These are phyloP conservation scores for Aspergillus pseudoglaucus DNA, from an alignment of 2,329 filamentous ascomycete genomes.

Conservation along the genomic window DNA sequence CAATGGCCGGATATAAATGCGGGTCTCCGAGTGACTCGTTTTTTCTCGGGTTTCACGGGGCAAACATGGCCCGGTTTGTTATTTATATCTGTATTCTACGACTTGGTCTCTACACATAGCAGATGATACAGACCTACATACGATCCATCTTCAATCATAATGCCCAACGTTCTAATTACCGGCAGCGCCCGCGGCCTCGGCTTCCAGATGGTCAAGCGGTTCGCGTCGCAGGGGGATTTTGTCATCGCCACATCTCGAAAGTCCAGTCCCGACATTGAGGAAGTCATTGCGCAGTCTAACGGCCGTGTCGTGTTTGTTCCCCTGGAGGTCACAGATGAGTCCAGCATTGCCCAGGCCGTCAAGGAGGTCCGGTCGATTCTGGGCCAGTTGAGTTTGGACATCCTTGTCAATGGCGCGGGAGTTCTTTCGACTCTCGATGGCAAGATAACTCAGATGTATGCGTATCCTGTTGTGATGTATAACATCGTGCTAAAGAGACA, in stretches of 20 bases:
- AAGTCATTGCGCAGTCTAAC: conserved; percentile 21
- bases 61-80: no score
- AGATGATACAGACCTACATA: background rate
- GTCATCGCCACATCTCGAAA: conserved; percentile 7
- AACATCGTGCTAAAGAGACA: background rate
- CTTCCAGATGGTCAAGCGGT: conserved; percentile 15
- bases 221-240: conserved; percentile 6
- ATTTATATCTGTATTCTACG: background rate
- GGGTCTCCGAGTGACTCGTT: no score
- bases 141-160: background rate
- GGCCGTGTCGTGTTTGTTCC: conserved; percentile 25
- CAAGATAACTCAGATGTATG: conserved; percentile 1
- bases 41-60: no score
- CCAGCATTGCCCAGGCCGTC: conserved; percentile 24
- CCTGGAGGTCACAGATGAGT: conserved; percentile 28
- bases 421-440: conserved; percentile 5
- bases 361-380: conserved; percentile 20
- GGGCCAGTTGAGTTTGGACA: conserved; percentile 30
- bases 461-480: background rate
- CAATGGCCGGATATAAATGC: no score
- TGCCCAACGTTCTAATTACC: conserved; percentile 15
- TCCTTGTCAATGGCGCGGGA: conserved; percentile 38
- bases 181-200: conserved; percentile 23
- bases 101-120: background rate
- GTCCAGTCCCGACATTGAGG: conserved; percentile 15